Evolutionary conservation across 768 basidiomycete genomes (phyloP).

Genomic region (Pleurotus giganteus): DNA sequence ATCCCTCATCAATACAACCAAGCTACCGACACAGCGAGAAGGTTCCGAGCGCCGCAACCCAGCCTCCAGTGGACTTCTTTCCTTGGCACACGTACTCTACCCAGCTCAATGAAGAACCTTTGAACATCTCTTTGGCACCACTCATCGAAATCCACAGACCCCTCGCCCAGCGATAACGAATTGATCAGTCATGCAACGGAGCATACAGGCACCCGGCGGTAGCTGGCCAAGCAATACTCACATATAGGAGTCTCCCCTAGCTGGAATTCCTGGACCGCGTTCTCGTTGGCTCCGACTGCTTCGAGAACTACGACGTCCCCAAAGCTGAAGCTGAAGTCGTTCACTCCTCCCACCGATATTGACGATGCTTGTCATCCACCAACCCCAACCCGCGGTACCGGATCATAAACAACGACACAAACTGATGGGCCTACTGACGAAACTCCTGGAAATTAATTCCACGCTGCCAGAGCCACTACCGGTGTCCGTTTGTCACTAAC

Average conservation of each 20-base stretch:
- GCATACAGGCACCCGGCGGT: background rate
- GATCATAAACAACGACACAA: background rate
- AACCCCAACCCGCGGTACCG: background rate
- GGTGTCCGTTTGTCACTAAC: background rate
- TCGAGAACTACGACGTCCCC: background rate
- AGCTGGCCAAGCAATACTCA: background rate
- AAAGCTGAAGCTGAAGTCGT: no score
- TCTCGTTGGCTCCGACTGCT: background rate
- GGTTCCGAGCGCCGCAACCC: slow-evolving; percentile 1
- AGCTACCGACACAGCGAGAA: background rate
- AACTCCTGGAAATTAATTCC: background rate
- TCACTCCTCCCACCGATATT: no score
- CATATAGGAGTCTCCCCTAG: background rate
- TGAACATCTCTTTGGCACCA: no score
- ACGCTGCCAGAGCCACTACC: background rate
- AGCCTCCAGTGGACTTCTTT: no score
- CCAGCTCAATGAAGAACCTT: no score
- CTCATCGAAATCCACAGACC: background rate
- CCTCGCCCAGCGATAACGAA: background rate
- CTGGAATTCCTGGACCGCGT: background rate
- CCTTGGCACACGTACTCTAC: no score
- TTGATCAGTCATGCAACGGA: no score
- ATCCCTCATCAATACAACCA: no score
- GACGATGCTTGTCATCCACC: background rate
- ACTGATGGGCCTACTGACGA: background rate